Evolutionary conservation across 2,329 filamentous ascomycete species (phyloP).

Genomic region (Fusarium vanettenii): DNA sequence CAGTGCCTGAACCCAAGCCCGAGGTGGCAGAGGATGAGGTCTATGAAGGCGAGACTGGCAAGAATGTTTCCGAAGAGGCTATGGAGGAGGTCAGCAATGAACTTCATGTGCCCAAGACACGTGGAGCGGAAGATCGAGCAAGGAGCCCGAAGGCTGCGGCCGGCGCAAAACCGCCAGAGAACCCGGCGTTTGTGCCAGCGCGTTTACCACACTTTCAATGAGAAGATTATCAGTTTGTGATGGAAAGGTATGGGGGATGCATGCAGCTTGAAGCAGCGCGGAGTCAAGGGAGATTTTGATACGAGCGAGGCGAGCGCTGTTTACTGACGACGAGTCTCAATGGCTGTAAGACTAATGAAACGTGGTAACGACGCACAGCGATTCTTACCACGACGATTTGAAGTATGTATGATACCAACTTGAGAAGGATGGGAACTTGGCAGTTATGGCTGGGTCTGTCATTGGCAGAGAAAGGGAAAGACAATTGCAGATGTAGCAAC

Average conservation of each 20-base stretch:
- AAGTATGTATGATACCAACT: constrained; percentile 43
- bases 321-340: background rate
- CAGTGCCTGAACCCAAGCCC: constrained; percentile 37
- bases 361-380: constrained; percentile 9
- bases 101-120: background rate
- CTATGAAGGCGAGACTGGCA: constrained; percentile 28
- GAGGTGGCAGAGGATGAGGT: constrained; percentile 49
- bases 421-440: constrained; percentile 19
- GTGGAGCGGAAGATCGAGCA: constrained; percentile 42
- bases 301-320: background rate
- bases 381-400: constrained; percentile 22
- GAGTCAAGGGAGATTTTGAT: background rate
- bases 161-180: constrained; percentile 21
- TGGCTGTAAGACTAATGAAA: constrained; percentile 34
- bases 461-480: background rate
- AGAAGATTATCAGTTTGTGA: constrained; percentile 1
- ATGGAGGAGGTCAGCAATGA: constrained; percentile 16
- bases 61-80: constrained; percentile 20
- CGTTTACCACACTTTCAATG: constrained; percentile 67
- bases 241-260: background rate
- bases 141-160: constrained; percentile 18
- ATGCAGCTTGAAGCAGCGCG: background rate
- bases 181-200: constrained; percentile 65
- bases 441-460: background rate
- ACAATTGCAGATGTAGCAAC: constrained; percentile 9